phyloP scores from a whole-genome alignment of 164 flowering plant species.

The Nymphaea colorata region DNA sequence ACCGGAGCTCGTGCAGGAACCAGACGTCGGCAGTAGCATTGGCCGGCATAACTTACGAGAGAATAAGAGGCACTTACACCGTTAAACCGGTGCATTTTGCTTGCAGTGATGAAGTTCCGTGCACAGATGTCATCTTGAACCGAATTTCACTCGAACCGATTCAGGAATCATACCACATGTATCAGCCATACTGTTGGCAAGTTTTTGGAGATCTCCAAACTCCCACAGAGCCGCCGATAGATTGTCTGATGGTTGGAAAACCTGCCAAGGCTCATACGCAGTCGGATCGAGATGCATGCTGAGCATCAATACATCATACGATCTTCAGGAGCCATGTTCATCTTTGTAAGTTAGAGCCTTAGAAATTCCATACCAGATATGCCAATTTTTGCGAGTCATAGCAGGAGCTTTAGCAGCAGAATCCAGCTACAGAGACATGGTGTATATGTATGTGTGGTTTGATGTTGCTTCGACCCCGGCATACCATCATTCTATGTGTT shows the following conservation, averaged over 20 bases:
- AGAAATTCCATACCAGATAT: not conserved
- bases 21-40: constrained; percentile 38
- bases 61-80: constrained; percentile 37
- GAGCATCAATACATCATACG: constrained; percentile 9
- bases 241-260: constrained; percentile 73
- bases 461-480: constrained; percentile 45
- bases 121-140: constrained; percentile 27
- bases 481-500: constrained; percentile 17
- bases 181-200: constrained; percentile 78
- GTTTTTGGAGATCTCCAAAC: constrained; percentile 71
- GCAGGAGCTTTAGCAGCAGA: not conserved
- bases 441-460: constrained; percentile 32
- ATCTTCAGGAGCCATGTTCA: not conserved
- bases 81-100: constrained; percentile 26
- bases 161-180: constrained; percentile 19
- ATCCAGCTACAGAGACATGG: not conserved
- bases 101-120: constrained; percentile 40
- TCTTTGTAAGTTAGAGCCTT: not conserved
- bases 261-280: constrained; percentile 53
- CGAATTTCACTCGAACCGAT: constrained; percentile 25
- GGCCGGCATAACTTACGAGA: constrained; percentile 28
- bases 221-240: constrained; percentile 78
- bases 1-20: constrained; percentile 26
- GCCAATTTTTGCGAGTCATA: not conserved
- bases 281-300: constrained; percentile 54